phyloP scores from a whole-genome alignment of 345 rosid species.

The Triadica sebifera region DNA sequence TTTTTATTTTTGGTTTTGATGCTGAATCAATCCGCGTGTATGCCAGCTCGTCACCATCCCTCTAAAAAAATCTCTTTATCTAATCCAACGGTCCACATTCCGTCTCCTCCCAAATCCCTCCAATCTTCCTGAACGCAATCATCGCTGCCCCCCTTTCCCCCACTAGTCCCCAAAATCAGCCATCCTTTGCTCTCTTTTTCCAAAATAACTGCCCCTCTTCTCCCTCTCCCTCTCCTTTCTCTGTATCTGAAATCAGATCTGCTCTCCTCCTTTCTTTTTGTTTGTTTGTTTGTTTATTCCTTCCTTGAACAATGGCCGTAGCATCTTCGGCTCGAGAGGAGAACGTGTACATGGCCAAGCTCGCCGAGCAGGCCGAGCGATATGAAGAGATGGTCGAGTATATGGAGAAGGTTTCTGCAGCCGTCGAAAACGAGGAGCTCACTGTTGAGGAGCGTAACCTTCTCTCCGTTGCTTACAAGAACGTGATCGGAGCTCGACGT shows the following conservation, averaged over 20 bases:
- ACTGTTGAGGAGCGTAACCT: constrained; percentile 86
- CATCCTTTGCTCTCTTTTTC: constrained; percentile 18
- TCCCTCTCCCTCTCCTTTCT: not conserved
- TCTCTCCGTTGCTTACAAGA: constrained; percentile 93
- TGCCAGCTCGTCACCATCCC: constrained; percentile 24
- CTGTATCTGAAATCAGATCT: constrained; percentile 14
- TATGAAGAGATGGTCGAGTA: constrained; percentile 94
- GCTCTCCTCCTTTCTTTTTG: not conserved
- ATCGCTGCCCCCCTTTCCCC: constrained; percentile 34
- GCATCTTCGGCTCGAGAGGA: constrained; percentile 74
- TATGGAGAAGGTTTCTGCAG: constrained; percentile 77
- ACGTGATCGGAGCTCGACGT: constrained; percentile 92
- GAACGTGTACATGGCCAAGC: constrained; percentile 85
- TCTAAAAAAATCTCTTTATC: not conserved
- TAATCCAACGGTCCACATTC: constrained; percentile 53
- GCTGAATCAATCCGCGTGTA: constrained; percentile 21
- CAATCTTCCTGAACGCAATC: constrained; percentile 47
- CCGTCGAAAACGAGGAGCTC: constrained; percentile 61
- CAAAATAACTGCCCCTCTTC: not conserved
- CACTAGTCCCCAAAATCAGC: constrained; percentile 22
- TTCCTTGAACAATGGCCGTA: constrained; percentile 40
- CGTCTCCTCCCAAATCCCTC: constrained; percentile 35
- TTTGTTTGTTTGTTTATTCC: no score
- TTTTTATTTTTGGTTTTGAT: no score
- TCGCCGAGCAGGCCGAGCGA: constrained; percentile 93